Percentiles rank a stretch among this genome's conserved stretches.
These are phyloP conservation scores for Kalanchoe fedtschenkoi DNA, from an alignment of 164 flowering plant species.

Conservation along the genomic window DNA sequence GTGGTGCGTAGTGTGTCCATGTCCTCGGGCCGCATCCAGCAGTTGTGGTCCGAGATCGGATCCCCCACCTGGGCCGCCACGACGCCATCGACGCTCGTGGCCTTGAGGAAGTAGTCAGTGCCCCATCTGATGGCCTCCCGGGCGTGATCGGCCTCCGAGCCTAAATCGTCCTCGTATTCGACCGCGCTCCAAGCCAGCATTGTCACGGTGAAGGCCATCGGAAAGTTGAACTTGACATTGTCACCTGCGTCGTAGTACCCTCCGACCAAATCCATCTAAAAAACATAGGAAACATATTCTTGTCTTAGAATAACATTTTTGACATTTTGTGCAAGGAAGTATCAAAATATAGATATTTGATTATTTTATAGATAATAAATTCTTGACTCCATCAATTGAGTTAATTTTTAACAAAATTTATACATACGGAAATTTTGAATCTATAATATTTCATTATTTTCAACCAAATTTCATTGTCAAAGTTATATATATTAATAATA, in stretches of 20 bases:
- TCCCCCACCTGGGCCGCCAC: background rate
- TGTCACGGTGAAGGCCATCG: conserved; percentile 78
- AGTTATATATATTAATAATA: too few species aligned
- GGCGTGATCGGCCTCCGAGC: conserved; percentile 31
- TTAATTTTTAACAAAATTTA: too few species aligned
- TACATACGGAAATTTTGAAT: too few species aligned
- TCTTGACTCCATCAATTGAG: too few species aligned
- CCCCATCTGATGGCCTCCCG: conserved; percentile 55
- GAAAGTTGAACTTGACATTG: conserved; percentile 52
- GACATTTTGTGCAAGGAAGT: background rate
- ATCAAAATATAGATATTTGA: background rate
- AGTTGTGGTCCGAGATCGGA: background rate
- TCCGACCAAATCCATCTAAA: conserved; percentile 59
- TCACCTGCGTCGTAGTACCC: conserved; percentile 56
- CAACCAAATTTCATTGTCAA: too few species aligned
- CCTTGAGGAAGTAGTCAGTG: conserved; percentile 66
- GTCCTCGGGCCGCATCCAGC: background rate
- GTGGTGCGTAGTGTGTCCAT: background rate
- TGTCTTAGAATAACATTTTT: too few species aligned
- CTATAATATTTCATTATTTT: too few species aligned
- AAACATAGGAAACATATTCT: background rate
- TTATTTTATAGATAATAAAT: too few species aligned
- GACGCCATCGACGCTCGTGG: background rate
- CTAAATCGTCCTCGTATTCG: conserved; percentile 46
- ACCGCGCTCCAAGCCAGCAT: conserved; percentile 60